These are phyloP conservation scores for Penicillium nordicum DNA, from an alignment of 2,329 filamentous ascomycete genomes.

Conservation along the genomic window DNA sequence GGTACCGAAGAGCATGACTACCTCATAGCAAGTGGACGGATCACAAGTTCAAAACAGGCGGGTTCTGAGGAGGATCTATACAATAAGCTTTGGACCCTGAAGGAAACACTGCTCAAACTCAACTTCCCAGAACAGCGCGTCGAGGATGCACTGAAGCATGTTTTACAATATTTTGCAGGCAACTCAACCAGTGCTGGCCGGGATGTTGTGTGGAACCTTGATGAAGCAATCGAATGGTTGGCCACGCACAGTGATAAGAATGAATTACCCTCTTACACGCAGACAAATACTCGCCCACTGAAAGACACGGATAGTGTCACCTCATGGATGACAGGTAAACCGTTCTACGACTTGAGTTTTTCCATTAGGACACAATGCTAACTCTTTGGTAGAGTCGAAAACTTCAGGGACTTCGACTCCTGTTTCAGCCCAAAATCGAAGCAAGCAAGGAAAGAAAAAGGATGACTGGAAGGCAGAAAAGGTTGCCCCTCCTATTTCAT, in stretches of 20 bases:
- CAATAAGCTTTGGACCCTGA: constrained; percentile 78
- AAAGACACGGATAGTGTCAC: constrained; percentile 32
- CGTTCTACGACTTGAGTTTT: constrained; percentile 7
- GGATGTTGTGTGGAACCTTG: constrained; percentile 76
- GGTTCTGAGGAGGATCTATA: constrained; percentile 72
- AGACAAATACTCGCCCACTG: constrained; percentile 29
- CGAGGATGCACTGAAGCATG: constrained; percentile 61
- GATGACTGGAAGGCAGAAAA: constrained; percentile 25
- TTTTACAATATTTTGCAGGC: constrained; percentile 65
- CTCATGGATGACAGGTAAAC: constrained; percentile 39
- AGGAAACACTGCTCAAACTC: constrained; percentile 65
- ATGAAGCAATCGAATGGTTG: constrained; percentile 86
- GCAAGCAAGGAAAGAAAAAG: constrained; percentile 26
- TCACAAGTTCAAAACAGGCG: constrained; percentile 36
- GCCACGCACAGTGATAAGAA: constrained; percentile 68
- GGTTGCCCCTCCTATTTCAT: constrained; percentile 24
- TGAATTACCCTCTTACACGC: constrained; percentile 70
- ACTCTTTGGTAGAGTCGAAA: constrained; percentile 30
- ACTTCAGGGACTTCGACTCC: constrained; percentile 28
- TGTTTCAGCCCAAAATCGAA: constrained; percentile 21
- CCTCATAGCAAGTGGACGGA: constrained; percentile 28
- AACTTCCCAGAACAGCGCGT: constrained; percentile 66
- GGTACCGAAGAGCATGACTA: constrained; percentile 41
- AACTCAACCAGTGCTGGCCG: constrained; percentile 53
- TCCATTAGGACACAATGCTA: constrained; percentile 22